Evolutionary conservation across 1,284 basidiomycete genomes (phyloP), one percentile per base, ranked within the genome.

Genomic region (Phellopilus nigrolimitatus): DNA sequence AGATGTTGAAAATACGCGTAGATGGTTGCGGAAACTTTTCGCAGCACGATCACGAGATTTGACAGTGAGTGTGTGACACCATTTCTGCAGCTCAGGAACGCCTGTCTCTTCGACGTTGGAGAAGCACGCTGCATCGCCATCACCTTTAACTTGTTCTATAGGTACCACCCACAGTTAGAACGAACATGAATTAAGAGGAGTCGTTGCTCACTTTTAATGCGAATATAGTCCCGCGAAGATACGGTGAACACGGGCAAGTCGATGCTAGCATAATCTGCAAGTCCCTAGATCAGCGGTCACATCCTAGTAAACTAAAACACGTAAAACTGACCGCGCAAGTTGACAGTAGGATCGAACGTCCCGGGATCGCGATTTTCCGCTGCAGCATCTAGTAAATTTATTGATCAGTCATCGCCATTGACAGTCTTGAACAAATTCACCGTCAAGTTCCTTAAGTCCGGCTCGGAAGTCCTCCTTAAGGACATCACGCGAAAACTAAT

Each of bases 231-330:
- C 12, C 80, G 72, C 24, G 78, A 74, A 0, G 79, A 82, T 52
- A 72, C 75, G 5, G 79, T 80, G 64, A 82, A 82, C 9, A 81
- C 79, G 3, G 80, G 80, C 3, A 82, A 69, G 53, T 82, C 69
- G 48, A 82, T 80, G 1, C 69, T 71, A 21, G 73, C 70, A 55
- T 82, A 82, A 59, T 82, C 79, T 81, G 13, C n/a, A n/a, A n/a
- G n/a, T n/a, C n/a, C n/a, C n/a, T n/a, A n/a, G n/a, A n/a, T n/a
- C n/a, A n/a, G n/a, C n/a, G n/a, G n/a, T n/a, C n/a, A n/a, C n/a
- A n/a, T n/a, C n/a, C n/a, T n/a, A n/a, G n/a, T n/a, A n/a, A n/a
- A n/a, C n/a, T n/a, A n/a, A n/a, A n/a, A n/a, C n/a, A n/a, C n/a
- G n/a, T n/a, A n/a, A n/a, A n/a, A n/a, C n/a, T n/a, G n/a, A n/a